Evolutionary conservation across 768 basidiomycete genomes (phyloP), one percentile per base, ranked within the genome.

Genomic region (Russula foetens): DNA sequence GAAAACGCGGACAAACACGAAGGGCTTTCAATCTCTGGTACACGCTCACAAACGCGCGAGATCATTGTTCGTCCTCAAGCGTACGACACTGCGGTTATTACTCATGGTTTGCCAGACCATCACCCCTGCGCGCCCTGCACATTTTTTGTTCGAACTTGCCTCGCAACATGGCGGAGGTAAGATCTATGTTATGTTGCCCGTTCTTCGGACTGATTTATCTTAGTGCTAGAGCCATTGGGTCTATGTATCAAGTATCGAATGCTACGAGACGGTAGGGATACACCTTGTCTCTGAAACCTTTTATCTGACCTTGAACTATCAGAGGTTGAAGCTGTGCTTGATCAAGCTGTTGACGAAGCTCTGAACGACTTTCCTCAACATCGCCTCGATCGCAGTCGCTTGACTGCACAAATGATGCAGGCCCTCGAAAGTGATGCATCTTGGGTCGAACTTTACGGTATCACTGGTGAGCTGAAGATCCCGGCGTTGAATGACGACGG

Each of bases 101-200:
- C 43, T 66, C 33, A 47, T 9, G 21, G 17, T 56, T 14, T 58
- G 11, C 21, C 55, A 96, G 94, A 86, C 84, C 4, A 78, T 94
- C 21, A 85, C 88, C 2, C 90, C 90, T 1, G 73, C 75, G 2
- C 87, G 85, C 69, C 82, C 92, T 0, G 85, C 85, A 2, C 84
- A 86, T 63, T 92, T 89, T 69, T 67, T 97, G 45, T 97, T 95
- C 72, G 83, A 83, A 49, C 76, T 94, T n/a, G 81, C 85, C 54
- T 86, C 85, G 12, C 71, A 69, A 19, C 69, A 77, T 58, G 86
- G 86, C 2, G 80, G 82, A 75, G 81, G 87, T 90, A 55, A 57
- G 39, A 53, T 41, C 49, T 35, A 1, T 5, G 19, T 17, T 69
- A 29, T 38, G 14, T 63, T 56, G 17, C 31, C 23, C 23, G 21